phyloP scores from a whole-genome alignment of 1,139 yeast species.

The Meyerozyma athensensis region DNA sequence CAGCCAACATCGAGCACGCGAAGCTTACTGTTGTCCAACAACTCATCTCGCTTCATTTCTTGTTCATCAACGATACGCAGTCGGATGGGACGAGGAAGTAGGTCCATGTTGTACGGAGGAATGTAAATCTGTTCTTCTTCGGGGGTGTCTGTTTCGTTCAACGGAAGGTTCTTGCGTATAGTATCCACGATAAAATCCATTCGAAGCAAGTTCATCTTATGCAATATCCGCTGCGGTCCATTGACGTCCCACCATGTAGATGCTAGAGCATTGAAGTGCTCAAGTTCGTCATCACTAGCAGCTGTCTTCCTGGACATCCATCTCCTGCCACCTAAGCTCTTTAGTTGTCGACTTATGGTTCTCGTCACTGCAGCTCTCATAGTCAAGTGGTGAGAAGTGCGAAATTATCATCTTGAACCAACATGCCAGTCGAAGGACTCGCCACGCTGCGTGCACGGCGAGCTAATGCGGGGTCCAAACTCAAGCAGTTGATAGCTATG shows the following conservation, averaged over 20 bases:
- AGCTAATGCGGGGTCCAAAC: conserved; percentile 84
- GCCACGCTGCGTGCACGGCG: conserved; percentile 75
- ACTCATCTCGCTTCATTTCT: conserved; percentile 36
- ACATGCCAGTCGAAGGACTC: conserved; percentile 39
- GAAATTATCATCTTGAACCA: conserved; percentile 8
- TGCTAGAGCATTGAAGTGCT: conserved; percentile 83
- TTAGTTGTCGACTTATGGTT: not conserved
- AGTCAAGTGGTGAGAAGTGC: not conserved
- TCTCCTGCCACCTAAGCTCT: not conserved
- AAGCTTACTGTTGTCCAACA: conserved; percentile 32
- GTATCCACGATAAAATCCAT: conserved; percentile 78
- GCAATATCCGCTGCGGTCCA: conserved; percentile 90
- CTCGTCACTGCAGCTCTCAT: not conserved
- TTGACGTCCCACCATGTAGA: conserved; percentile 93
- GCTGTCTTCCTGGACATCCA: conserved; percentile 23
- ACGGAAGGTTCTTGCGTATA: conserved; percentile 41
- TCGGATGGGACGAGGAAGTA: conserved; percentile 56
- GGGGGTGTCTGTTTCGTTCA: conserved; percentile 34
- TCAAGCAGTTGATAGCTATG: conserved; percentile 66
- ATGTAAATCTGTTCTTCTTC: conserved; percentile 54
- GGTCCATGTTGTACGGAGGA: conserved; percentile 71
- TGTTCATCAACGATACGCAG: conserved; percentile 46
- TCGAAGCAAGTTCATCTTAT: conserved; percentile 86
- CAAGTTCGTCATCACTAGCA: conserved; percentile 48
- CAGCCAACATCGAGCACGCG: conserved; percentile 87